These are phyloP conservation scores for Pichia manshurica DNA, from an alignment of 805 yeast species.

Conservation along the genomic window DNA sequence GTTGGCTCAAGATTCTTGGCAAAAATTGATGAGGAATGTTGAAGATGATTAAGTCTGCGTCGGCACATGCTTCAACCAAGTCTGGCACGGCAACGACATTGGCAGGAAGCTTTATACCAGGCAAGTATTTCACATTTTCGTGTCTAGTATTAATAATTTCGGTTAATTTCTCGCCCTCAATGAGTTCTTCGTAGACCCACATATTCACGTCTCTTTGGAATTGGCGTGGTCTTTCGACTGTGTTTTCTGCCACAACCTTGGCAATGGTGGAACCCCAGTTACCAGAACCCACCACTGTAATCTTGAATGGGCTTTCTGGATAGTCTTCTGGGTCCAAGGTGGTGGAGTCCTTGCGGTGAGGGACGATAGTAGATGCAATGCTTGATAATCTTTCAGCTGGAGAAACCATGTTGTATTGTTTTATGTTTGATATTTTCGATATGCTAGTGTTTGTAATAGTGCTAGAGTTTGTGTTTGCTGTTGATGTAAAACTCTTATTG, in stretches of 20 bases:
- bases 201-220: constrained; percentile 74
- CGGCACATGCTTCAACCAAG: constrained; percentile 66
- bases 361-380: constrained; percentile 18
- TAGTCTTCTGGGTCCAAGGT: constrained; percentile 17
- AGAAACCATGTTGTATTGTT: constrained; percentile 15
- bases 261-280: constrained; percentile 99
- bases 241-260: constrained; percentile 87
- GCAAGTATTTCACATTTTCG: constrained; percentile 92
- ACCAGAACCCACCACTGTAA: constrained; percentile 89
- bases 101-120: constrained; percentile 79
- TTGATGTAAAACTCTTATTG: too few relatives aligned
- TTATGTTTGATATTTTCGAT: background rate
- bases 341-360: constrained; percentile 17
- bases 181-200: constrained; percentile 94
- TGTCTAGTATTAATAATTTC: constrained; percentile 86
- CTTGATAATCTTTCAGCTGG: constrained; percentile 24
- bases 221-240: constrained; percentile 61
- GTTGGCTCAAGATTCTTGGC: constrained; percentile 65
- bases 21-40: constrained; percentile 97
- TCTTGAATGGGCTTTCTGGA: constrained; percentile 39
- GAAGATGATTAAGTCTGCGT: constrained; percentile 82
- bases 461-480: too few relatives aligned
- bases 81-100: constrained; percentile 87
- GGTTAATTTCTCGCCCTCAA: constrained; percentile 75
- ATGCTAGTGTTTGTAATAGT: background rate